These are phyloP conservation scores for Neurospora cerealis DNA, from an alignment of 495 filamentous ascomycete genomes.

Conservation along the genomic window DNA sequence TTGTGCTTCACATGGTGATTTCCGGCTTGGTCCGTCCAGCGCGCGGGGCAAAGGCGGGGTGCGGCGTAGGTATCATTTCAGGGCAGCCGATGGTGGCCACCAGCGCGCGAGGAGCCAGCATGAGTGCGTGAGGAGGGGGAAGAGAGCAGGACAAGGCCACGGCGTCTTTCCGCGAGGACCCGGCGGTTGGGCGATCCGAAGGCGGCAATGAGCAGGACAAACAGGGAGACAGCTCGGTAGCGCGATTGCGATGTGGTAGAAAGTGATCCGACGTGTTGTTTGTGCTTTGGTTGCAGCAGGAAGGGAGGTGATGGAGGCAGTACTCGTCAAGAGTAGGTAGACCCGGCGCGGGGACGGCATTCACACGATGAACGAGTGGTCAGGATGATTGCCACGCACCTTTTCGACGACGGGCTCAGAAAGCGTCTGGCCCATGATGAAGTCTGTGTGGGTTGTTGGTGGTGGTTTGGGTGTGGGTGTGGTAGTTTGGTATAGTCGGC, in stretches of 20 bases:
- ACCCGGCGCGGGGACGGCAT: neutral
- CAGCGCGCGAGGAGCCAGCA: neutral
- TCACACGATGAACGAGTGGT: neutral
- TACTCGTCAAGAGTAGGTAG: neutral
- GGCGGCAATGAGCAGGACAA: neutral
- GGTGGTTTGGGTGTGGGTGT: constrained; percentile 10
- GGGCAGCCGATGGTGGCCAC: constrained; percentile 8
- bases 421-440: constrained; percentile 93
- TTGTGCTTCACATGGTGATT: neutral
- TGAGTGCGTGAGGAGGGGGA: neutral
- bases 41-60: neutral
- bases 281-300: neutral
- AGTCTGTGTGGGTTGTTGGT: constrained; percentile 6
- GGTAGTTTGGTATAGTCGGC: constrained; percentile 7
- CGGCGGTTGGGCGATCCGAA: neutral
- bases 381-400: constrained; percentile 49
- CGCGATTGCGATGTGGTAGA: neutral
- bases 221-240: neutral
- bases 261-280: neutral
- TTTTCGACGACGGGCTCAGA: constrained; percentile 98
- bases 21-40: neutral
- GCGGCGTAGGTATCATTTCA: neutral
- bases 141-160: neutral
- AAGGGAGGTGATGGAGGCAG: neutral
- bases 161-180: neutral